These are phyloP conservation scores for Tolypocladium paradoxum DNA, from an alignment of 2,329 filamentous ascomycete genomes.

Conservation along the genomic window DNA sequence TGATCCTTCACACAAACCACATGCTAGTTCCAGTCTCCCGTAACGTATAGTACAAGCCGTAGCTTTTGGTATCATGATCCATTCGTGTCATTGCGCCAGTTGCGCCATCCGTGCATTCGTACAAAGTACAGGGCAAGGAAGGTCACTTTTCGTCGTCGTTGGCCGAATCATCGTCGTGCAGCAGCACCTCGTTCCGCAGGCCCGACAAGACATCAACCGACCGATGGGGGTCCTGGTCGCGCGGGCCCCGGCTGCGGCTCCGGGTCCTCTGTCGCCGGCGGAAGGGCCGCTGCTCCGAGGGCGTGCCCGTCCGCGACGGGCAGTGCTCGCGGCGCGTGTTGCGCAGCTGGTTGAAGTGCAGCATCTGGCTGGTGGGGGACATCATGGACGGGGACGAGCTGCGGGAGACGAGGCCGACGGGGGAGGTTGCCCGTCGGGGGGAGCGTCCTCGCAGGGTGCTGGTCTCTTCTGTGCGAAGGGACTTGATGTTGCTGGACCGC, in stretches of 20 bases:
- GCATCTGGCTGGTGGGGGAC: conserved; percentile 29
- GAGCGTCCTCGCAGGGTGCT: conserved; percentile 32
- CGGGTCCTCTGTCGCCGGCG: conserved; percentile 27
- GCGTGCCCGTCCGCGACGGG: conserved; percentile 26
- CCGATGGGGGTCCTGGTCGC: conserved; percentile 18
- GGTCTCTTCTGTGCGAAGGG: conserved; percentile 26
- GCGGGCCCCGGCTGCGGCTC: conserved; percentile 25
- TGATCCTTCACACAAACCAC: background rate
- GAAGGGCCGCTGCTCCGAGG: conserved; percentile 18
- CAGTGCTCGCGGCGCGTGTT: conserved; percentile 33
- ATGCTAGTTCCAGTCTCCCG: background rate
- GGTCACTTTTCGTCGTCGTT: background rate
- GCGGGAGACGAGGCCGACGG: conserved; percentile 19
- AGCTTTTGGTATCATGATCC: background rate
- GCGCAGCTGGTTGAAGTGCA: conserved; percentile 29
- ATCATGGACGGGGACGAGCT: conserved; percentile 22
- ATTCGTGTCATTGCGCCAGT: background rate
- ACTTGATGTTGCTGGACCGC: conserved; percentile 16
- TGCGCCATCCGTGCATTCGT: background rate
- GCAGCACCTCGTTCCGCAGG: conserved; percentile 23
- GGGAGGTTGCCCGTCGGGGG: conserved; percentile 27
- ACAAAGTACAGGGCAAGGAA: too few relatives aligned
- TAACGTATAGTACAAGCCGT: background rate
- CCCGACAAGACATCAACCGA: conserved; percentile 19
- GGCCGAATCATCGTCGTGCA: conserved; percentile 3